Percentiles rank a stretch among this genome's conserved stretches.
These are phyloP conservation scores for Amauroascus niger DNA, from an alignment of 2,329 filamentous ascomycete species.

Conservation along the genomic window DNA sequence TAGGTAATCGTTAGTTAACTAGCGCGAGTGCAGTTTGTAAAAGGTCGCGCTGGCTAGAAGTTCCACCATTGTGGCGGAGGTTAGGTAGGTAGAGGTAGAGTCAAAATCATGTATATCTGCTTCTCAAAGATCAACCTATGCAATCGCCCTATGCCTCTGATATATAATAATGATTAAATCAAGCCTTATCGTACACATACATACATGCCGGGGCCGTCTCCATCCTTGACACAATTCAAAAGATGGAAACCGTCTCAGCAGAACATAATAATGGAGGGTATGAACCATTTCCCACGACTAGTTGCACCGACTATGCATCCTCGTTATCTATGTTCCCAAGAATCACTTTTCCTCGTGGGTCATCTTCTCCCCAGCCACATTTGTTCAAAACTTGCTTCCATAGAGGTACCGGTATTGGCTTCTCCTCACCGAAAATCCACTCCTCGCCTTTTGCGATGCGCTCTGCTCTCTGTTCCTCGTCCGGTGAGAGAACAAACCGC, in stretches of 20 bases:
- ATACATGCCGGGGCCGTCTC: no score
- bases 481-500: constrained; percentile 58
- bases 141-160: no score
- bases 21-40: no score
- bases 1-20: no score
- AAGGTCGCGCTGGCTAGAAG: no score
- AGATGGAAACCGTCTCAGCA: background rate
- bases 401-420: constrained; percentile 27
- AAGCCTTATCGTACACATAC: no score
- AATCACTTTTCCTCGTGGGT: constrained; percentile 33
- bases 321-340: constrained; percentile 26
- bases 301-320: background rate
- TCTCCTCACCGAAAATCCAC: constrained; percentile 57
- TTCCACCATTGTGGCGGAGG: no score
- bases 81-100: no score
- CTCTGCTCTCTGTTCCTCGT: constrained; percentile 59
- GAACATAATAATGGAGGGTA: no score
- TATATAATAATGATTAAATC: no score
- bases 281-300: background rate
- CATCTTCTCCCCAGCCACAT: constrained; percentile 35
- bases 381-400: constrained; percentile 35
- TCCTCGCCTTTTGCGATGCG: constrained; percentile 55
- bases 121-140: no score
- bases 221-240: background rate
- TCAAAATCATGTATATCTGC: no score